phyloP scores from a whole-genome alignment of 768 basidiomycete genomes.

The Paxillus ammoniavirescens region DNA sequence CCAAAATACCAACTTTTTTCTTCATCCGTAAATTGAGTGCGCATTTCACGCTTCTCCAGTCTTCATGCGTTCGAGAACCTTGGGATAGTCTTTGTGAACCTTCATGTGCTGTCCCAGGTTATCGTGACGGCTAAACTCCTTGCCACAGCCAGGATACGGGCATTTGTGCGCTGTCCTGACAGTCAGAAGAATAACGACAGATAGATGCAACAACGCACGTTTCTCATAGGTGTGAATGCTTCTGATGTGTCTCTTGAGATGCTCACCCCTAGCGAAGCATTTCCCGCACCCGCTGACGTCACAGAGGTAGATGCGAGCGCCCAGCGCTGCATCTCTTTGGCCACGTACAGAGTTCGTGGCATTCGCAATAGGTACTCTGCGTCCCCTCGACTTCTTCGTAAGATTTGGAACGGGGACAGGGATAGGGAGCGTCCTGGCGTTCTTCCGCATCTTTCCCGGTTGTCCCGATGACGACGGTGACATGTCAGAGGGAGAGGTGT shows the following conservation, averaged over 20 bases:
- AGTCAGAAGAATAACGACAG: constrained; percentile 10
- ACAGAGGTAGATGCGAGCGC: constrained; percentile 65
- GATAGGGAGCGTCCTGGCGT: constrained; percentile 43
- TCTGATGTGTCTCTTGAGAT: constrained; percentile 84
- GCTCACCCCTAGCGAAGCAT: constrained; percentile 85
- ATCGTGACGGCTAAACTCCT: constrained; percentile 84
- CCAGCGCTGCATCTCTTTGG: constrained; percentile 37
- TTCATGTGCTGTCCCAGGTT: constrained; percentile 89
- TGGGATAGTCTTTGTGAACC: constrained; percentile 55
- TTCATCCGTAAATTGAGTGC: constrained; percentile 1
- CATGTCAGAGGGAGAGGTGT: constrained; percentile 28
- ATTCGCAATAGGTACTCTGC: constrained; percentile 57
- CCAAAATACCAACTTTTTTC: constrained; percentile 17
- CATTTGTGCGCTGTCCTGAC: constrained; percentile 68
- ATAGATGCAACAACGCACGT: constrained; percentile 50
- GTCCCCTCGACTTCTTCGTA: constrained; percentile 68
- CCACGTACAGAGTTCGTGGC: constrained; percentile 26
- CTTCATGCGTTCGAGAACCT: constrained; percentile 24
- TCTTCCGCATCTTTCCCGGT: constrained; percentile 31
- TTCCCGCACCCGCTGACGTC: constrained; percentile 82
- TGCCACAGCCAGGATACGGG: constrained; percentile 75
- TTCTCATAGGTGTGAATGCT: constrained; percentile 92
- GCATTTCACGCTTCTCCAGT: constrained; percentile 18
- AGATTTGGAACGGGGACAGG: constrained; percentile 68
- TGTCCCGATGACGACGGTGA: constrained; percentile 27